Percentiles rank a stretch among this genome's conserved stretches.
phyloP scores from a whole-genome alignment of 495 filamentous ascomycete genomes.

The Neurospora sublineolata region DNA sequence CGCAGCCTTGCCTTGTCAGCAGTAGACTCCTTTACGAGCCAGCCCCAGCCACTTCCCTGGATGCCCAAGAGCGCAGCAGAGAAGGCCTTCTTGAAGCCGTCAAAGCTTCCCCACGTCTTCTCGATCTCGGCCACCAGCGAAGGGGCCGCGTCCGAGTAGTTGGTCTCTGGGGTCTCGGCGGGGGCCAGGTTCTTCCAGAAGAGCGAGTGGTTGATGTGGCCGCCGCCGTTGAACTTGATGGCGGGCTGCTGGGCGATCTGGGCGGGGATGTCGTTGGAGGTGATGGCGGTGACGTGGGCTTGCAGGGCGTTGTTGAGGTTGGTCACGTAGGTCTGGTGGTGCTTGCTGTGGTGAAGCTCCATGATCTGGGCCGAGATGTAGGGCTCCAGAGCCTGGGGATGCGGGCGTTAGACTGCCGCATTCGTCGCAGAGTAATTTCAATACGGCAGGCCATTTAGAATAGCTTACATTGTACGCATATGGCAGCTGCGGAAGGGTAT shows the following conservation, averaged over 20 bases:
- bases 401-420: not conserved
- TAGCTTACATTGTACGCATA: constrained; percentile 36
- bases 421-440: not conserved
- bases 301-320: constrained; percentile 53
- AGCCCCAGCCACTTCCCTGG: constrained; percentile 64
- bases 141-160: constrained; percentile 43
- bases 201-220: constrained; percentile 83
- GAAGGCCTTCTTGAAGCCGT: constrained; percentile 65
- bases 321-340: constrained; percentile 64
- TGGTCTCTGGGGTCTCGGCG: constrained; percentile 50
- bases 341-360: constrained; percentile 69
- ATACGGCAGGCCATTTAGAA: not conserved
- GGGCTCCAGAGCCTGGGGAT: constrained; percentile 65
- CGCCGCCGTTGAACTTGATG: constrained; percentile 87
- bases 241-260: constrained; percentile 66
- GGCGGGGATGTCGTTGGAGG: constrained; percentile 36
- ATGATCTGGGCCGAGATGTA: constrained; percentile 88
- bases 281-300: constrained; percentile 39
- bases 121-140: constrained; percentile 52
- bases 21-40: constrained; percentile 66
- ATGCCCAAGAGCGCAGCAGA: constrained; percentile 51
- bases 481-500: constrained; percentile 30
- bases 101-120: constrained; percentile 52
- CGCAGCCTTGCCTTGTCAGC: constrained; percentile 54
- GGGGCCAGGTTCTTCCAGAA: constrained; percentile 93